phyloP scores from a whole-genome alignment of 345 rosid genomes.

The Carallia brachiata region DNA sequence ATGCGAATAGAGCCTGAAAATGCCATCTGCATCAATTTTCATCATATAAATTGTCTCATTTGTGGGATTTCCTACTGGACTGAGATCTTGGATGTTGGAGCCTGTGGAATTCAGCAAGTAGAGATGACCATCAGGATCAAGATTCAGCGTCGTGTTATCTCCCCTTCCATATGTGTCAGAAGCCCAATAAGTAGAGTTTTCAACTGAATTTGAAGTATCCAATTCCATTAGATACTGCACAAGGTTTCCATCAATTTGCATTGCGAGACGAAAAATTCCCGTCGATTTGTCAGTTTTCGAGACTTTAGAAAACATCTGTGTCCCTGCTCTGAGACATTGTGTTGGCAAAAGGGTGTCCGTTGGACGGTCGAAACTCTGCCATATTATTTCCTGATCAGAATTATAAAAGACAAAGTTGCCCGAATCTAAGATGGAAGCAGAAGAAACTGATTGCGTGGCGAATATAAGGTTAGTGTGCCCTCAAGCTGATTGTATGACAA shows the following conservation, averaged over 20 bases:
- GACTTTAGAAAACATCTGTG: conserved; percentile 10
- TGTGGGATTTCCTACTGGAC: background rate
- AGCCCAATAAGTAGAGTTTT: conserved; percentile 9
- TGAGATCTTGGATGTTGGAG: background rate
- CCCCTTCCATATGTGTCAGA: background rate
- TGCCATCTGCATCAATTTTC: conserved; percentile 24
- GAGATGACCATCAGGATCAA: conserved; percentile 22
- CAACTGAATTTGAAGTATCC: background rate
- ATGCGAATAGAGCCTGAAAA: conserved; percentile 17
- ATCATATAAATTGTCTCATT: background rate
- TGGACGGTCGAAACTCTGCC: conserved; percentile 24
- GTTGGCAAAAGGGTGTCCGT: conserved; percentile 19
- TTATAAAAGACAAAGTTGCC: conserved; percentile 25
- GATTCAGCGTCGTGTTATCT: conserved; percentile 16
- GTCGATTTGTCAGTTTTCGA: conserved; percentile 14
- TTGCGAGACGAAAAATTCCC: conserved; percentile 13
- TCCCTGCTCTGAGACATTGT: conserved; percentile 15
- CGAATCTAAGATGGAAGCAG: conserved; percentile 20
- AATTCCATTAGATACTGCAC: conserved; percentile 25
- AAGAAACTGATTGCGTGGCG: background rate
- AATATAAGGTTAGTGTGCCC: background rate
- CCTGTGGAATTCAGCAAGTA: conserved; percentile 7
- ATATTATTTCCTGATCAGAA: background rate
- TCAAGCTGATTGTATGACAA: conserved; percentile 9
- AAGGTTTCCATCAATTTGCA: conserved; percentile 15